These are phyloP conservation scores for Xylaria flabelliformis DNA, from an alignment of 495 filamentous ascomycete genomes.

Conservation along the genomic window DNA sequence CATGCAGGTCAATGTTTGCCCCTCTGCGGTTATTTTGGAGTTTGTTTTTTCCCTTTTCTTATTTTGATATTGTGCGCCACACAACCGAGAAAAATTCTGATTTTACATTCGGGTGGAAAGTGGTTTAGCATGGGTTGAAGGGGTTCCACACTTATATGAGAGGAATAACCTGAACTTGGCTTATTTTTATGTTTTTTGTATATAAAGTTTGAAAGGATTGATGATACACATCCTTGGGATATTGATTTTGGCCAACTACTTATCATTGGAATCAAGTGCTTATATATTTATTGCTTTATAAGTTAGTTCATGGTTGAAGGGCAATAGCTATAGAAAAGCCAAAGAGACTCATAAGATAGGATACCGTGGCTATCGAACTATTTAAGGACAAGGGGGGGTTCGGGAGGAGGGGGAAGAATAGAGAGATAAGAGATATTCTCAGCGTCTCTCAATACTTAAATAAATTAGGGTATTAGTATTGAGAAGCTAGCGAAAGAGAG, in stretches of 20 bases:
- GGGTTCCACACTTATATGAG: not conserved
- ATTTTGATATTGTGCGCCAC: not conserved
- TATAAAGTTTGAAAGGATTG: not conserved
- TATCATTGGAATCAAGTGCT: not conserved
- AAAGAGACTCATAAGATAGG: not conserved
- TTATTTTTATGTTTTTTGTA: not conserved
- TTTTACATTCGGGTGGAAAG: not conserved
- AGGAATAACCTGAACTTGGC: not conserved
- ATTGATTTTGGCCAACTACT: not conserved
- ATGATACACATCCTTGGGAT: not conserved
- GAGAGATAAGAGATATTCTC: not conserved
- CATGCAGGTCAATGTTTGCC: not conserved
- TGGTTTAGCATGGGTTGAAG: not conserved
- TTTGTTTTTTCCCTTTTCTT: too few species aligned
- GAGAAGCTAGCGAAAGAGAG: not conserved
- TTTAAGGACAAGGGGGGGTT: not conserved
- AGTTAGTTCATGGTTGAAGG: not conserved
- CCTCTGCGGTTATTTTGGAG: not conserved
- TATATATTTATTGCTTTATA: not conserved
- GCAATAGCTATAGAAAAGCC: not conserved
- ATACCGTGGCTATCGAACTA: not conserved
- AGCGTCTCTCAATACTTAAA: not conserved
- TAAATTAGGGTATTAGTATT: not conserved
- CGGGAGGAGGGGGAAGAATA: not conserved
- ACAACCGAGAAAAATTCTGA: not conserved